Conservation (phyloP, 2,329 filamentous ascomycete species). For the Arthrobotrys iridis region DNA sequence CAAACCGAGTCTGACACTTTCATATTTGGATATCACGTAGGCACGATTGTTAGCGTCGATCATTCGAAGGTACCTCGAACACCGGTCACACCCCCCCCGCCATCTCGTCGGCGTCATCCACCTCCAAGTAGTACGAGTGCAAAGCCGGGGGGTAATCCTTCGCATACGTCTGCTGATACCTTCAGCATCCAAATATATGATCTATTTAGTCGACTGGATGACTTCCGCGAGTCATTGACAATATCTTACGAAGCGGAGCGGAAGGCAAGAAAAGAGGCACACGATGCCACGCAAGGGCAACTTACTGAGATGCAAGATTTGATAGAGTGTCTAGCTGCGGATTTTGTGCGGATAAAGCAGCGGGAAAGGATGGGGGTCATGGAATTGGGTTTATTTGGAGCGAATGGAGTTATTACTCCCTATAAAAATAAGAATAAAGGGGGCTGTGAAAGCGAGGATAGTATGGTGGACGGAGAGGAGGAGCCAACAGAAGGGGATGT, state of each 20-base stretch:
- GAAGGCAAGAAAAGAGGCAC: conserved; percentile 16
- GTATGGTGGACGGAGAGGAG: not conserved
- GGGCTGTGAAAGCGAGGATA: not conserved
- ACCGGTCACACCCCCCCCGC: not conserved
- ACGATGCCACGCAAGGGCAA: conserved; percentile 28
- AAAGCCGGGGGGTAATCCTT: not conserved
- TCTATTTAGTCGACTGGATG: conserved; percentile 22
- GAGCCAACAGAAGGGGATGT: conserved; percentile 5
- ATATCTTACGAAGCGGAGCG: conserved; percentile 19
- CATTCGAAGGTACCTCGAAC: not conserved
- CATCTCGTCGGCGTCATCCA: not conserved
- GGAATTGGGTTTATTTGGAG: conserved; percentile 28
- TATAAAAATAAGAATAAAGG: not conserved
- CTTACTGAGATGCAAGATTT: conserved; percentile 28
- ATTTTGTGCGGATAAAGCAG: conserved; percentile 11
- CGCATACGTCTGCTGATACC: not conserved
- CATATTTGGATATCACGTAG: not conserved
- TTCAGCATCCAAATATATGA: conserved; percentile 19
- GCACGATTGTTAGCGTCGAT: not conserved
- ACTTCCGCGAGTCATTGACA: conserved; percentile 19
- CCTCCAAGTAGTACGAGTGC: not conserved
- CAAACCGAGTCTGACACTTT: not conserved
- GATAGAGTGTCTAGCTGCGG: not conserved
- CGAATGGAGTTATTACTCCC: conserved; percentile 13
- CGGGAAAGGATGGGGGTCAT: conserved; percentile 12